Base-by-base conservation (phyloP, 495 filamentous ascomycete genomes). In the Podospora comata region DNA sequence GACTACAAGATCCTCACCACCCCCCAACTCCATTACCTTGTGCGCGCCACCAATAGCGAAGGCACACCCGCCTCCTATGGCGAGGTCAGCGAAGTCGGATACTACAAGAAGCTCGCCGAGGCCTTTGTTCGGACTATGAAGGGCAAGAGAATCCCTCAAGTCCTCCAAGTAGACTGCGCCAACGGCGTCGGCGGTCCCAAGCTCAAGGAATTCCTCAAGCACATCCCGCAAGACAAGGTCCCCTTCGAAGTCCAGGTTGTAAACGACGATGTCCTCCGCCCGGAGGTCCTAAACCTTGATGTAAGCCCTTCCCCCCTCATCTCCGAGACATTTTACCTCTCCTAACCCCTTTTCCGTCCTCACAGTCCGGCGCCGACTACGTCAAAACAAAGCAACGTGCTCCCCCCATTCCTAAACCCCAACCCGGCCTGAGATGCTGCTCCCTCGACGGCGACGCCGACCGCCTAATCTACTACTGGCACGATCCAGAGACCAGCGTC, bases 101-200 rank as follows among this genome's bases (percentile, higher is more conserved):
- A 99, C 79, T 97, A 98, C 78, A 85, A 96, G 82, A 99, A 99
- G 81, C 85, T 97, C 39, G 85, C 86, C 28, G 81, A 82, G 48
- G 91, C 95, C 15, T 97, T 96, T 77, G 88, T 89, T 76, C 85
- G 84, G 70, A 92, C 93, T 53, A 90, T 97, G 82, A 84, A 87
- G 70, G 87, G 89, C 63, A 87, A 89, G 71, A 92, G 88, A 73
- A 79, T 91, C 65, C 71, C 78, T 30, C 93, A 93, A 6, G 75
- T 82, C 34, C 79, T 99, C 69, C 92, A 88, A 9, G 93, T 99
- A 4, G 95, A 99, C 77, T 97, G 95, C 74, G 95, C 95, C 65
- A 99, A 99, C 74, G 95, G 95, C 74, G 92, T 99, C 69, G 95
- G 95, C 66, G 95, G 93, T 1, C 94, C 94, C 28, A 97, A 97